Evolutionary conservation across 1,284 basidiomycete genomes (phyloP).

Genomic region (Cryptococcus sp.): DNA sequence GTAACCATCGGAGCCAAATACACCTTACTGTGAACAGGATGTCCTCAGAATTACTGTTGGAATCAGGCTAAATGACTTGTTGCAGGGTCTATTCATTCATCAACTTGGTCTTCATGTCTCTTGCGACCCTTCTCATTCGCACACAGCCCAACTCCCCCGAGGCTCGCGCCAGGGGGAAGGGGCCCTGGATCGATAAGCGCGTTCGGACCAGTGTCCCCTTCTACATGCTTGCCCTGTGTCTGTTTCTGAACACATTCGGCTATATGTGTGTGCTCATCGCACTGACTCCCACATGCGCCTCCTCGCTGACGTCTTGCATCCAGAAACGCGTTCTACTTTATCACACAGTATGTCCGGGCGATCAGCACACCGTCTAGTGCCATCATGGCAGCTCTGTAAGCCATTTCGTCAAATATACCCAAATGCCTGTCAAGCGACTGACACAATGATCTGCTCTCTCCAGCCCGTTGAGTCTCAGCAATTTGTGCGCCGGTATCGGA

Average conservation of each 20-base stretch:
- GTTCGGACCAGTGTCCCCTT: not conserved
- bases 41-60: too few species aligned
- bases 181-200: conserved; percentile 28
- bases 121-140: conserved; percentile 28
- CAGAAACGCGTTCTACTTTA: not conserved
- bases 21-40: conserved; percentile 28
- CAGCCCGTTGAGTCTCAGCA: conserved; percentile 13
- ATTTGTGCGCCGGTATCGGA: conserved; percentile 15
- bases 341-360: not conserved
- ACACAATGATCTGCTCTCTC: not conserved
- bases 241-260: too few species aligned
- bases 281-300: too few species aligned
- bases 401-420: not conserved
- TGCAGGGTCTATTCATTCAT: conserved; percentile 36
- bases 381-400: not conserved
- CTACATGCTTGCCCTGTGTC: too few species aligned
- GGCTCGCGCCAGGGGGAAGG: conserved; percentile 19
- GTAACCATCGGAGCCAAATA: conserved; percentile 23
- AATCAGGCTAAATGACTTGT: too few species aligned
- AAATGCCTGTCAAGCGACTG: too few species aligned
- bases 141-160: conserved; percentile 35
- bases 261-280: too few species aligned
- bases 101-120: conserved; percentile 21
- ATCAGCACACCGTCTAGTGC: not conserved
- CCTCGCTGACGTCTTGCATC: not conserved